Base-by-base conservation (phyloP, 495 filamentous ascomycete genomes). In the Penicillium pancosmium region DNA sequence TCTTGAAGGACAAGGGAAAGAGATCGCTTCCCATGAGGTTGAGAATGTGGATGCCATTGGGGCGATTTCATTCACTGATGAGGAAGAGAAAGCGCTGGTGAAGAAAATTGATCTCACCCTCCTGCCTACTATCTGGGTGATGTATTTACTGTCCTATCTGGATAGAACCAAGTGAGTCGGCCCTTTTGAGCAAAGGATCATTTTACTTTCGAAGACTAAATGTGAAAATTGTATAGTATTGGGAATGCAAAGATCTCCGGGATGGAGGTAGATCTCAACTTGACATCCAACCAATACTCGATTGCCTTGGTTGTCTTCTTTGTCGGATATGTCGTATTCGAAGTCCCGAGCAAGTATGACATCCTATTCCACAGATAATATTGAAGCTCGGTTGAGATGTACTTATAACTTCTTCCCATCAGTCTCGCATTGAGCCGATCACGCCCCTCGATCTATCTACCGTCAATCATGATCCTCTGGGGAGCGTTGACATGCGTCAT, bases 61-160 rank as follows among this genome's bases (percentile, higher is more conserved):
- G 18, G 23, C 43, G 35, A 15, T 33, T 21, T 41, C 57, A 15
- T 64, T 60, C 38, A 34, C 60, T 3, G 52, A 57, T 1, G 62
- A 66, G 43, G 67, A 67, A 43, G 67, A 72, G 54, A 64, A 64
- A 33, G 63, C 59, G 2, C 62, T 83, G 16, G 75, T 82, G 25
- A 69, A 63, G 48, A 84, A 82, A 66, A 68, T 84, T 13, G 81
- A 82, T 60, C 54, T 67, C 35, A 78, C 66, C 46, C 73, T 84
- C 31, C 73, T 84, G 72, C 78, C 77, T 36, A 72, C 70, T 4
- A 67, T 82, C 31, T 82, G 77, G 68, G 40, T 74, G 38, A 80
- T 82, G 77, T 82, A 82, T 52, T 74, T 80, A 52, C 62, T 84
- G 12, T 78, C 78, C 54, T 78, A 75, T 40, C 62, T 80, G 52